These are phyloP conservation scores for Cladophialophora yegresii DNA, from an alignment of 2,329 filamentous ascomycete species.

Conservation along the genomic window DNA sequence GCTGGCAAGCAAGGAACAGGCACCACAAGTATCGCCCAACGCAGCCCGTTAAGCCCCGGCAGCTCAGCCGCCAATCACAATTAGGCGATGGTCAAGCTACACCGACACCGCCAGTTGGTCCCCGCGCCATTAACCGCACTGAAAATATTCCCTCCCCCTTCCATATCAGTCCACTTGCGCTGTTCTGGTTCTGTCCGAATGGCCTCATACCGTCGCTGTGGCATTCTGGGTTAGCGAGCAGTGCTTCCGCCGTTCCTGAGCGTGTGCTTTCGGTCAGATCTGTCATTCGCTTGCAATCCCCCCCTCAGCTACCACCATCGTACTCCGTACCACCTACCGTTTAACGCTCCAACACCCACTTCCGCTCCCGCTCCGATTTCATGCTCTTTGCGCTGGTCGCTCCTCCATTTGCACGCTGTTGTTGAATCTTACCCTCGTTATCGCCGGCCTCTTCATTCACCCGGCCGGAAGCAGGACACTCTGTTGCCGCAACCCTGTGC, in stretches of 20 bases:
- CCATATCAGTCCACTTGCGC: conserved; percentile 14
- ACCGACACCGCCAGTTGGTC: conserved; percentile 13
- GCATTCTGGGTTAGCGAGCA: conserved; percentile 29
- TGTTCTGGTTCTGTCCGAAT: conserved; percentile 13
- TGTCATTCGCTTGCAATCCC: conserved; percentile 28
- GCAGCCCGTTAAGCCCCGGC: neutral
- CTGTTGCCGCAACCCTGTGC: neutral
- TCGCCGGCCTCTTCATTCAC: conserved; percentile 8
- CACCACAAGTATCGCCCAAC: neutral
- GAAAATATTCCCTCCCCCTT: conserved; percentile 5
- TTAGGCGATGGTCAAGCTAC: neutral
- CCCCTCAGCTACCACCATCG: neutral
- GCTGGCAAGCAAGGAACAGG: neutral
- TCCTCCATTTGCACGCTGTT: conserved; percentile 3
- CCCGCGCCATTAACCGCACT: neutral
- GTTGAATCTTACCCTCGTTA: conserved; percentile 8
- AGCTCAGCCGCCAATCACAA: conserved; percentile 1
- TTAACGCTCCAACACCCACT: conserved; percentile 3
- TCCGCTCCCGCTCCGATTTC: neutral
- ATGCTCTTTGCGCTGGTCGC: conserved; percentile 31
- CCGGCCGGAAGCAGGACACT: neutral
- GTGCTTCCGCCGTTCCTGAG: neutral
- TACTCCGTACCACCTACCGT: conserved; percentile 7
- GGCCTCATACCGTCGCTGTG: conserved; percentile 10
- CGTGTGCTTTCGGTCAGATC: conserved; percentile 27